Conservation (phyloP, 1,139 yeast species). For the Entelexis paramagnoliae region DNA sequence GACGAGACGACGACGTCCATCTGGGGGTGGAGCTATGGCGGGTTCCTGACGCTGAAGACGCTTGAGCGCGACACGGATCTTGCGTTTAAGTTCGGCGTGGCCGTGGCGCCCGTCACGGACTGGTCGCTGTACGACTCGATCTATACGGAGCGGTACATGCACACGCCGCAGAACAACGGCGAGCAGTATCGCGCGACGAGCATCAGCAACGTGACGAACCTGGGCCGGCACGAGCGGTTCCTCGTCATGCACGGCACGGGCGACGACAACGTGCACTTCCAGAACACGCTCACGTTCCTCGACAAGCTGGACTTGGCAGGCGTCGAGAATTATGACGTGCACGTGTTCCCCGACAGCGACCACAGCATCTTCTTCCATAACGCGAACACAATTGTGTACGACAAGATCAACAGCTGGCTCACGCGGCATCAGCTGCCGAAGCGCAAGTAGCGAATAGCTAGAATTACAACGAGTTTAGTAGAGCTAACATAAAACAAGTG, state of each 20-base stretch:
- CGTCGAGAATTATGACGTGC: constrained; percentile 79
- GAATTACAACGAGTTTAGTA: not conserved
- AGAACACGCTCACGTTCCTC: constrained; percentile 65
- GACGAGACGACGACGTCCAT: constrained; percentile 60
- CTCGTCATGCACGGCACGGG: constrained; percentile 91
- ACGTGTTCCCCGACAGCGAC: constrained; percentile 87
- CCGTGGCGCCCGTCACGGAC: constrained; percentile 83
- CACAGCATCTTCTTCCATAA: constrained; percentile 74
- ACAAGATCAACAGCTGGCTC: constrained; percentile 64
- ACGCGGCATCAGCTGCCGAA: constrained; percentile 29
- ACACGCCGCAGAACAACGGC: constrained; percentile 46
- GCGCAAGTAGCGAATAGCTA: not conserved
- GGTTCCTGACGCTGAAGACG: constrained; percentile 66
- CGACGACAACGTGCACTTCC: constrained; percentile 93
- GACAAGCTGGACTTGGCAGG: constrained; percentile 54
- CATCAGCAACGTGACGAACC: constrained; percentile 39
- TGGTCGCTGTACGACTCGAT: constrained; percentile 74
- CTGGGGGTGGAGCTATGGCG: constrained; percentile 97
- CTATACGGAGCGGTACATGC: constrained; percentile 88
- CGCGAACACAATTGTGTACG: constrained; percentile 66
- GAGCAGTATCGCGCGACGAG: constrained; percentile 41
- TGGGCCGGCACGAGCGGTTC: constrained; percentile 53
- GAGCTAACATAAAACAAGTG: no score
- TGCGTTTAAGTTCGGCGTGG: constrained; percentile 65
- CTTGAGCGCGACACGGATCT: constrained; percentile 60